Base-by-base conservation (phyloP, 2,329 filamentous ascomycete genomes). In the Pseudogymnoascus sp. region DNA sequence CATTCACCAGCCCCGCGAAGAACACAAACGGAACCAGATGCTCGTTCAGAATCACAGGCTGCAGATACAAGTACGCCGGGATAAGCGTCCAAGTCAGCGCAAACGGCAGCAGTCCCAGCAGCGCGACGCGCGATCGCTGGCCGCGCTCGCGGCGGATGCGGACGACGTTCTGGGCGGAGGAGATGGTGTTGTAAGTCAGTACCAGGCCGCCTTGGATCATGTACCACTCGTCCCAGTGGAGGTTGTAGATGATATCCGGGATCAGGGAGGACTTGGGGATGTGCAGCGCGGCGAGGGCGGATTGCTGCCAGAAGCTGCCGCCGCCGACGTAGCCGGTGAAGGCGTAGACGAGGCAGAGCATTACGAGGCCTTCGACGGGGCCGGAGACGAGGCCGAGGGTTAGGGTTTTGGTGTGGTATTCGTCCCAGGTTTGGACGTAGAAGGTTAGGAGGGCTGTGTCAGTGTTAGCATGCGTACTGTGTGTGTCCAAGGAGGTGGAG, bases 381-480 rank as follows among this genome's bases (percentile, higher is more conserved):
- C 94, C 94, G 66, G 93, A 97, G 67, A 99, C 82, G 65, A 97
- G 78, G 63, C 94, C 94, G 5, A 99, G 84, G 1, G 92, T 97
- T 57, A 99, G 83, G 2, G 92, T 94, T 75, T 97, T 92, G 59
- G 94, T 99, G 77, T 97, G 93, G 77, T 97, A 99, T 74, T 97
- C 94, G 72, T 99, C 94, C 94, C 94, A 99, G 35, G 94, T 97
- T 74, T 97, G 94, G 41, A 97, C 88, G 74, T 97, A 97, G 75
- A 99, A 99, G n/a, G 94, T 97, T 69, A 95, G 80, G 63, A 93
- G 84, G 5, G 89, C 88, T 91, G 64, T 6, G n/a, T n/a, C n/a
- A n/a, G n/a, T n/a, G 59, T 66, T 64, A 67, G 58, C 29, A 65
- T 17, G 1, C 17, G 17, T 17, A 17, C 17, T 17, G 17, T 36